Percentiles rank a stretch among this genome's conserved stretches.
Evolutionary conservation across 176 grass and related monocot species (phyloP).

Genomic region (Zoysia japonica): DNA sequence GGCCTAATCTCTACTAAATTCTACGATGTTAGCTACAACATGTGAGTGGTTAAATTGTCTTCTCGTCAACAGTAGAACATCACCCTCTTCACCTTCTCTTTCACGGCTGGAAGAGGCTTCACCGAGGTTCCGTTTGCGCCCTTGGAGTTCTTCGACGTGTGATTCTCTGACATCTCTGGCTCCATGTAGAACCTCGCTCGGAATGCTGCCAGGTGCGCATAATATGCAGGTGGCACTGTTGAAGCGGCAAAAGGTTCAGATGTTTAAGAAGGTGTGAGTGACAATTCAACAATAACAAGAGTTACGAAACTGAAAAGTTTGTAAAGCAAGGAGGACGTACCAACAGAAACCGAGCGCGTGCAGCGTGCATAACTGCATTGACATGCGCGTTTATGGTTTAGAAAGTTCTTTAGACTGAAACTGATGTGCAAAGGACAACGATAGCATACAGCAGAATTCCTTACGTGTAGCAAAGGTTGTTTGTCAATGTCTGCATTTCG

Average conservation of each 20-base stretch:
- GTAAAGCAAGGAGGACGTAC: slow-evolving; percentile 42
- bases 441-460: background rate
- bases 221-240: slow-evolving; percentile 95
- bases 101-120: slow-evolving; percentile 84
- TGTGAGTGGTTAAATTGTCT: slow-evolving; percentile 48
- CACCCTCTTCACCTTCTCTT: slow-evolving; percentile 99
- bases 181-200: slow-evolving; percentile 97
- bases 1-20: slow-evolving; percentile 56
- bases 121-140: slow-evolving; percentile 60
- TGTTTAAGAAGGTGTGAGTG: background rate
- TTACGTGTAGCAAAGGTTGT: slow-evolving; percentile 99
- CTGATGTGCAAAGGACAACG: slow-evolving; percentile 19
- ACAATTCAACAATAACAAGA: background rate
- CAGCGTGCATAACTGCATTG: slow-evolving; percentile 88
- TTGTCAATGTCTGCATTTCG: slow-evolving; percentile 98
- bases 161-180: slow-evolving; percentile 64
- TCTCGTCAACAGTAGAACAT: slow-evolving; percentile 95
- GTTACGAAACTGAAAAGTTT: background rate
- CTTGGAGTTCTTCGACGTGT: slow-evolving; percentile 51
- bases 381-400: slow-evolving; percentile 18
- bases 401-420: slow-evolving; percentile 7
- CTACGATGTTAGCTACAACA: slow-evolving; percentile 62
- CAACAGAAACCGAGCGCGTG: slow-evolving; percentile 95
- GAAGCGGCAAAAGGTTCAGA: background rate
- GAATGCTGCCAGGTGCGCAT: slow-evolving; percentile 93